A percentile compares a stretch with the other conserved stretches of the same genome.
Evolutionary conservation across 2,329 filamentous ascomycete species (phyloP).

Genomic region (Arthroderma sp.): DNA sequence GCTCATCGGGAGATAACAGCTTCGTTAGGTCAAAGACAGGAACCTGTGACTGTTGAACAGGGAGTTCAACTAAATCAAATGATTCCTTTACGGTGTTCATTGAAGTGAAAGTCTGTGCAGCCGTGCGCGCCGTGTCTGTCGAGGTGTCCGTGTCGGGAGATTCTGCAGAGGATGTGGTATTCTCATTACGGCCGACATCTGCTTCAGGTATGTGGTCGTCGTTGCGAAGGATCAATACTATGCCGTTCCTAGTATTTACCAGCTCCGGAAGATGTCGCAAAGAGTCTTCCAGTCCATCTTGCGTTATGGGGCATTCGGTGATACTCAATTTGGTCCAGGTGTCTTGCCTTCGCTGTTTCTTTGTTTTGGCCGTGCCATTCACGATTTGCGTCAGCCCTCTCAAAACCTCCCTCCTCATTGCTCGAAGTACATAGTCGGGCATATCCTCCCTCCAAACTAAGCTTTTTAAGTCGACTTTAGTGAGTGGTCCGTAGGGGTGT

Average conservation of each 20-base stretch:
- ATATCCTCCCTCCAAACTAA: constrained; percentile 40
- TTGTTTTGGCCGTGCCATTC: neutral
- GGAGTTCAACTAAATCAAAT: constrained; percentile 23
- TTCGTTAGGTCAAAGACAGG: constrained; percentile 29
- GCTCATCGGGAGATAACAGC: constrained; percentile 23
- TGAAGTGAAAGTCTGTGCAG: constrained; percentile 13
- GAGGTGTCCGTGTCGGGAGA: neutral
- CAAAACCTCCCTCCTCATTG: constrained; percentile 27
- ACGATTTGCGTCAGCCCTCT: constrained; percentile 26
- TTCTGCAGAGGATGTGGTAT: neutral
- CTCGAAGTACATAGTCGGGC: constrained; percentile 29
- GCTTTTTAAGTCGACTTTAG: constrained; percentile 18
- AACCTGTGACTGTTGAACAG: constrained; percentile 21
- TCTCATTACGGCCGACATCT: neutral
- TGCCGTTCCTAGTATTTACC: neutral
- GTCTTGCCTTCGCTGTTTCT: neutral
- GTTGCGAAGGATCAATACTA: neutral
- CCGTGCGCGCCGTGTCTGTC: neutral
- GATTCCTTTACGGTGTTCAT: neutral
- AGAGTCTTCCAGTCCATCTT: neutral
- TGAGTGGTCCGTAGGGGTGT: constrained; percentile 22
- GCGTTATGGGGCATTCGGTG: neutral
- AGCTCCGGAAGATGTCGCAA: neutral
- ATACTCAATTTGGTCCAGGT: neutral
- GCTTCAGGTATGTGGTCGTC: neutral